Evolutionary conservation across 352 stramenopile species (phyloP), one percentile per base, ranked within the genome.

Genomic region (Phytophthora meadii): DNA sequence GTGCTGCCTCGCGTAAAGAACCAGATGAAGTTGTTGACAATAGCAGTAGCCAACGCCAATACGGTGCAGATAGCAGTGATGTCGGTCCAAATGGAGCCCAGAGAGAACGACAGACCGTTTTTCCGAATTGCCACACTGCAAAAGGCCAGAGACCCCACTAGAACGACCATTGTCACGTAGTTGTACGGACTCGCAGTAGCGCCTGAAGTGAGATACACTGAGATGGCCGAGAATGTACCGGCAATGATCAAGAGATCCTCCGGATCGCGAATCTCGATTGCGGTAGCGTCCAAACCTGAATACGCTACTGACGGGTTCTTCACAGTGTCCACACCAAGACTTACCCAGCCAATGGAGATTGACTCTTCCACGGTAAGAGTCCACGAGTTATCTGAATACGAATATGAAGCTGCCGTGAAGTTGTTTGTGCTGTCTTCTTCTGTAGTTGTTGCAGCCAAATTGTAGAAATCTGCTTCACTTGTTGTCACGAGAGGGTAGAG

Each of bases 11-110:
- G 81, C 30, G 59, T 55, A 40, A 94, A 83, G 36, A 84, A 73
- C 88, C 88, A 96, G n/a, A 93, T 61, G 9, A 93, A 70, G 61
- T 96, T 96, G 83, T 94, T 94, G 37, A 94, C 52, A 53, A 96
- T 89, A 11, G 82, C 72, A 4, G 82, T 91, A 44, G 80, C 76
- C 15, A 94, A 66, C 27, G 84, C 86, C 39, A 92, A 65, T 39
- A 96, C 74, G 12, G 88, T 93, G 62, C 86, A 93, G 45, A 96
- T 91, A 12, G 88, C 88, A 5, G 88, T 96, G 40, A 96, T 73
- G 56, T 96, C 88, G 2, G 84, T 94, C 84, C 87, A 96, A 65
- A 94, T 92, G 22, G 88, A 94, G 39, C 86, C 85, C 17, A 93
- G 73, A 14, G 82, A 92, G 72, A 96, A 94, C 17, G 85, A 79